Evolutionary conservation across 1,139 yeast genomes (phyloP).

Genomic region (Yamadazyma jaroonii): DNA sequence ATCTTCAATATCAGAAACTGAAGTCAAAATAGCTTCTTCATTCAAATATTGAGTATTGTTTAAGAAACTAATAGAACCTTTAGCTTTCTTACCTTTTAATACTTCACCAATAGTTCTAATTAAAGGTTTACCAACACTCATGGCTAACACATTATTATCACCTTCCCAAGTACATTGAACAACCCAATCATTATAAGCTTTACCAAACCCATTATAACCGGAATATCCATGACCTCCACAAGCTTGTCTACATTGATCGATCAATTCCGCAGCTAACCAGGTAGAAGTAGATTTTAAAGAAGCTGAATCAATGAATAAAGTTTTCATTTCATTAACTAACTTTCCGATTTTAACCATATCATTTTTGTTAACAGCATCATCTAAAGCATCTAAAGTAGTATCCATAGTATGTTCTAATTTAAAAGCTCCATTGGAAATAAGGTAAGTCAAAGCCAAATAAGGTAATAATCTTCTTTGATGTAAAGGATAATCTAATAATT

Average conservation of each 20-base stretch:
- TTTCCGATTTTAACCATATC: conserved; percentile 38
- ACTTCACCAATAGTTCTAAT: conserved; percentile 50
- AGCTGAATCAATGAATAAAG: conserved; percentile 81
- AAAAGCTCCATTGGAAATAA: conserved; percentile 71
- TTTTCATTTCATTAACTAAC: conserved; percentile 66
- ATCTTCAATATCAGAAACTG: conserved; percentile 34
- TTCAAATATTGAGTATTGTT: conserved; percentile 24
- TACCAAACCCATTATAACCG: conserved; percentile 85
- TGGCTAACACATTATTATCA: conserved; percentile 82
- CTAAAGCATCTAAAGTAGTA: conserved; percentile 52
- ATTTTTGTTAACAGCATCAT: conserved; percentile 47
- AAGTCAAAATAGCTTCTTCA: conserved; percentile 29
- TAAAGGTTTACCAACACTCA: conserved; percentile 78
- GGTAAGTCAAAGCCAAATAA: conserved; percentile 73
- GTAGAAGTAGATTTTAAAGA: conserved; percentile 87
- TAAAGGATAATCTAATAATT: conserved; percentile 76
- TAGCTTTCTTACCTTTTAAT: conserved; percentile 30
- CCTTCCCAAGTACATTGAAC: conserved; percentile 99
- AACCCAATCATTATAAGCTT: conserved; percentile 87
- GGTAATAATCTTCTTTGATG: conserved; percentile 88
- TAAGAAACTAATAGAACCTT: conserved; percentile 47
- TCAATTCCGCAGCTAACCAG: conserved; percentile 76
- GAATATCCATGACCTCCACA: conserved; percentile 98
- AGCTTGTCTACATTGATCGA: conserved; percentile 90
- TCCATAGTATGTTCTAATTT: conserved; percentile 58